These are phyloP conservation scores for Geosmithia flava DNA, from an alignment of 2,329 filamentous ascomycete species.

Conservation along the genomic window DNA sequence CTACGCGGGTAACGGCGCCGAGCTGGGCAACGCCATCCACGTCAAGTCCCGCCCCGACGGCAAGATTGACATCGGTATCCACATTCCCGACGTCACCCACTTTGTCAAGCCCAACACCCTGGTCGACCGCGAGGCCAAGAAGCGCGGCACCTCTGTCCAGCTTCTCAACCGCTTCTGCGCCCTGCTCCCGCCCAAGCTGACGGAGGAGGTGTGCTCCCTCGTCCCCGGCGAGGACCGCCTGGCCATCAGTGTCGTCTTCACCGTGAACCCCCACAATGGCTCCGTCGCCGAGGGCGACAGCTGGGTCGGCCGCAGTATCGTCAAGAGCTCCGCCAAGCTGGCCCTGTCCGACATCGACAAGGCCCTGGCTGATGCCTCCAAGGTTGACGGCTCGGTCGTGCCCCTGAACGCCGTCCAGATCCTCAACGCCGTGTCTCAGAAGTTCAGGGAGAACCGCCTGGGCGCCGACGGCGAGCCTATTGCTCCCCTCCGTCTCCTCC, in stretches of 20 bases:
- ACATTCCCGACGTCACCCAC: slow-evolving; percentile 89
- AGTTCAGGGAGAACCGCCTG: slow-evolving; percentile 81
- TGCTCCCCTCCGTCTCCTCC: slow-evolving; percentile 75
- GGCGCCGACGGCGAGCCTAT: slow-evolving; percentile 69
- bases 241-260: slow-evolving; percentile 86
- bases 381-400: slow-evolving; percentile 51
- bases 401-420: slow-evolving; percentile 68
- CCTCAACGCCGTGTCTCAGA: slow-evolving; percentile 71
- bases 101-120: slow-evolving; percentile 95
- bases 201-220: slow-evolving; percentile 78
- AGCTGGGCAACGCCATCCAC: slow-evolving; percentile 87
- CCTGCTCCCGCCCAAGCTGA: slow-evolving; percentile 78
- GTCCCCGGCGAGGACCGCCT: slow-evolving; percentile 80
- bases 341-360: slow-evolving; percentile 77
- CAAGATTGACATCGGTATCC: slow-evolving; percentile 85
- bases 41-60: slow-evolving; percentile 75
- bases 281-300: slow-evolving; percentile 71
- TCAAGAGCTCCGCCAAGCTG: slow-evolving; percentile 83
- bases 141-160: slow-evolving; percentile 92
- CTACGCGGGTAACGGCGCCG: slow-evolving; percentile 71
- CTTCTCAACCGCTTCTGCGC: slow-evolving; percentile 79
- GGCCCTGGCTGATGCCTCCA: slow-evolving; percentile 53
- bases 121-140: slow-evolving; percentile 94
- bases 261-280: slow-evolving; percentile 71
- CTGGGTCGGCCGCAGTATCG: slow-evolving; percentile 87